phyloP scores from a whole-genome alignment of 2,329 filamentous ascomycete genomes.

The Penicillium thymicola region DNA sequence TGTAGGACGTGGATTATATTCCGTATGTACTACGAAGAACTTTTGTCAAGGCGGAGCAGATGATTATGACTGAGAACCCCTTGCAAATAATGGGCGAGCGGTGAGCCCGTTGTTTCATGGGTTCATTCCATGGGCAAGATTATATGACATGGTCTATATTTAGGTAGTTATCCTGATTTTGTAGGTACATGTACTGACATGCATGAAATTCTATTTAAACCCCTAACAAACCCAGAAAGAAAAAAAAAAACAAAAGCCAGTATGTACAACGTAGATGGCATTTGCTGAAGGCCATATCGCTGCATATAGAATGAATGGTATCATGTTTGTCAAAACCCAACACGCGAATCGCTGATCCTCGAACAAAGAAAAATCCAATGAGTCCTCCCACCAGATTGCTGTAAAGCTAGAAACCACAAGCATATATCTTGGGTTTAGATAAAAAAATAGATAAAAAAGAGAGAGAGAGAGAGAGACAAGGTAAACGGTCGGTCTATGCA shows the following conservation, averaged over 20 bases:
- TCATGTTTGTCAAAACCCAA: slow-evolving; percentile 15
- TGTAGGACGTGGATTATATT: background rate
- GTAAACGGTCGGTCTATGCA: slow-evolving; percentile 19
- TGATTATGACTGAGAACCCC: background rate
- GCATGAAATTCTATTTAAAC: background rate
- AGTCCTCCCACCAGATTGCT: background rate
- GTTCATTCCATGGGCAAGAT: background rate
- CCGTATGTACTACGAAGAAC: background rate
- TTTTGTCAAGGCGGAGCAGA: background rate
- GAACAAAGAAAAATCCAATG: background rate
- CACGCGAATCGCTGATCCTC: slow-evolving; percentile 7
- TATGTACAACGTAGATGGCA: background rate
- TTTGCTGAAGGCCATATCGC: background rate
- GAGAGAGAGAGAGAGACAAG: background rate
- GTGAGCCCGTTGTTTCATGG: background rate
- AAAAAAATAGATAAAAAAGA: background rate
- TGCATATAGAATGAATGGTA: slow-evolving; percentile 16
- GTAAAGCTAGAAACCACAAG: slow-evolving; percentile 3
- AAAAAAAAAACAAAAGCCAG: background rate
- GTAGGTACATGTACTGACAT: background rate
- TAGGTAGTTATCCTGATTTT: background rate
- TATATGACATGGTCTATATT: background rate
- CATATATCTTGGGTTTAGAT: background rate
- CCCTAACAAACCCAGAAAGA: background rate
- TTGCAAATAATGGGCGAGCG: background rate